Conservation (phyloP, 1,284 basidiomycete species). For the Ustilago cynodontis region DNA sequence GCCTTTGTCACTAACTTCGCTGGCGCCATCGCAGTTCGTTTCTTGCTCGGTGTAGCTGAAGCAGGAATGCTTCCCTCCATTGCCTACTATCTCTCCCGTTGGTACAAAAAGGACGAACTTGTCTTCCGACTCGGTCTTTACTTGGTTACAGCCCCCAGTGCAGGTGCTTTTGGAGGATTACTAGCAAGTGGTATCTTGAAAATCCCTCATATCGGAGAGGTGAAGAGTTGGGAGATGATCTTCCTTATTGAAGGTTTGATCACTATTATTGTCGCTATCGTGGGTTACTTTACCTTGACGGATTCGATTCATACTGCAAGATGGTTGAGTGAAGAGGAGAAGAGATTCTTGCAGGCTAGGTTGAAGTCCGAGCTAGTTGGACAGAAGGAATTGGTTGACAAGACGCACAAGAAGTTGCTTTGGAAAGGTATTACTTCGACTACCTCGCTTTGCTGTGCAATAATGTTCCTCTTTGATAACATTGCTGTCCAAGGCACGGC, state of each 20-base stretch:
- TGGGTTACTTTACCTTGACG: conserved; percentile 67
- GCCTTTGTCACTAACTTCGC: conserved; percentile 69
- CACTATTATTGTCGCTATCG: conserved; percentile 66
- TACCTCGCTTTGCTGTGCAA: conserved; percentile 54
- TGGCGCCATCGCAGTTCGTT: conserved; percentile 68
- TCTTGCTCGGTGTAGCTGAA: conserved; percentile 69
- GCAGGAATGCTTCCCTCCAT: conserved; percentile 68
- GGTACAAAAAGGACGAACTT: conserved; percentile 69
- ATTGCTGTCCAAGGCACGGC: conserved; percentile 57
- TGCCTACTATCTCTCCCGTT: conserved; percentile 67
- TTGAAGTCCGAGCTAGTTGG: conserved; percentile 52
- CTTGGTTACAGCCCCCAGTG: conserved; percentile 52
- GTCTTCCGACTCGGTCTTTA: conserved; percentile 68
- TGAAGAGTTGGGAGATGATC: conserved; percentile 68
- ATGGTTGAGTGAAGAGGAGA: conserved; percentile 70
- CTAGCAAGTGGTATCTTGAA: conserved; percentile 55
- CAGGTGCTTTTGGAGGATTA: conserved; percentile 68
- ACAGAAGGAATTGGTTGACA: conserved; percentile 46
- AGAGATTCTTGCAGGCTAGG: conserved; percentile 52
- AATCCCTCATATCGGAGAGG: conserved; percentile 40
- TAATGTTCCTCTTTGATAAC: conserved; percentile 71
- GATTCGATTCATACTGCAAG: conserved; percentile 67
- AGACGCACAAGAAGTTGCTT: conserved; percentile 43
- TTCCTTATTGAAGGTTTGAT: conserved; percentile 71
- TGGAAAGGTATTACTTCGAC: conserved; percentile 48